A percentile compares a stretch with the other conserved stretches of the same genome.
phyloP scores from a whole-genome alignment of 1,284 basidiomycete genomes.

The Phaffia rhodozyma region DNA sequence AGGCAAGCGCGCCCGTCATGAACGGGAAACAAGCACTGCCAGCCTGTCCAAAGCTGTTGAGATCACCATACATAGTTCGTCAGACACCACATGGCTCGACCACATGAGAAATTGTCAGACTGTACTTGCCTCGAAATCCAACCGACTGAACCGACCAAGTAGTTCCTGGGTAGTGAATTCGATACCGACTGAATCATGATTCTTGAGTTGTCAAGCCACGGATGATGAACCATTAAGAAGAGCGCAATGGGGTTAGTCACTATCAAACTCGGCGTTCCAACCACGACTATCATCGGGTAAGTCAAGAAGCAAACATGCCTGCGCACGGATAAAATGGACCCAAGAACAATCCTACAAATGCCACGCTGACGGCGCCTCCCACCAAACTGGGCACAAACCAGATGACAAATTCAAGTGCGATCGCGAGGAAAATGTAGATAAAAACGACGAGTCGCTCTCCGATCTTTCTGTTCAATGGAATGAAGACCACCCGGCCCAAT shows the following conservation, averaged over 20 bases:
- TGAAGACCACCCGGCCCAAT: conserved; percentile 38
- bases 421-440: conserved; percentile 22
- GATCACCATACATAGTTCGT: neutral
- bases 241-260: no score
- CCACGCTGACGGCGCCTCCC: conserved; percentile 43
- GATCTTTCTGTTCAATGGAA: conserved; percentile 44
- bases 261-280: no score
- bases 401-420: conserved; percentile 41
- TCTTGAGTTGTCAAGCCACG: no score
- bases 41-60: conserved; percentile 38
- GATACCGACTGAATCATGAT: no score
- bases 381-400: conserved; percentile 50
- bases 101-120: no score
- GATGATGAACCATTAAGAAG: no score
- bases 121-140: no score
- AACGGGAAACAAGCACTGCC: conserved; percentile 48
- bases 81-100: neutral
- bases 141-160: no score
- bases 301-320: no score
- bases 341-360: conserved; percentile 45
- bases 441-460: conserved; percentile 38
- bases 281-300: no score
- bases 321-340: conserved; percentile 44
- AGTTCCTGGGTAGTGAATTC: no score
- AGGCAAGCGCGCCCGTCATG: conserved; percentile 45